Conservation (phyloP, 768 basidiomycete genomes). For the Pulveroboletus sp. region DNA sequence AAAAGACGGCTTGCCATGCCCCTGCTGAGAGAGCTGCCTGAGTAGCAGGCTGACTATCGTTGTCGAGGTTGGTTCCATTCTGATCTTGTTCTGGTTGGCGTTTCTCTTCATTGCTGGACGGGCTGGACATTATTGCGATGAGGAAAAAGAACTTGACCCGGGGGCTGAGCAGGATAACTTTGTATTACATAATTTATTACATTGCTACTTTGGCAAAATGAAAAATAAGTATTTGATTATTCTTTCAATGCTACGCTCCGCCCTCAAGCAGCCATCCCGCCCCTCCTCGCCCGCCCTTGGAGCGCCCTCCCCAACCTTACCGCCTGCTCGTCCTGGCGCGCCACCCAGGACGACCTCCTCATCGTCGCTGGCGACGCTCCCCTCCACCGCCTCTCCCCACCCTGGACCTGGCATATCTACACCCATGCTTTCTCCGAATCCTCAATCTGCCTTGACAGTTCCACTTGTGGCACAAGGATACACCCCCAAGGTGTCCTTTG, state of each 20-base stretch:
- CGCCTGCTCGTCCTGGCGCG: slow-evolving; percentile 16
- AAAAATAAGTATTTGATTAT: slow-evolving; percentile 11
- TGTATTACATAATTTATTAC: neutral
- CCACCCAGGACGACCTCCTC: slow-evolving; percentile 16
- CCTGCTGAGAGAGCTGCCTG: slow-evolving; percentile 21
- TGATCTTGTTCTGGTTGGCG: neutral
- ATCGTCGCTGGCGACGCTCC: slow-evolving; percentile 14
- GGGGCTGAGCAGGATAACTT: neutral
- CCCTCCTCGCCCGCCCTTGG: slow-evolving; percentile 18
- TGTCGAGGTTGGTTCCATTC: slow-evolving; percentile 2
- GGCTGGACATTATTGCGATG: slow-evolving; percentile 14
- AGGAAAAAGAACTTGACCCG: no score
- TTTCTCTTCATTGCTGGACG: slow-evolving; percentile 8
- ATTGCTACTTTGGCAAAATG: neutral
- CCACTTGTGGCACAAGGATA: slow-evolving; percentile 32
- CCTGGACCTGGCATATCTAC: slow-evolving; percentile 12
- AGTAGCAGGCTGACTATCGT: slow-evolving; percentile 3
- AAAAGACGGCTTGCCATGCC: slow-evolving; percentile 81
- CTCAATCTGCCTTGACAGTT: slow-evolving; percentile 12
- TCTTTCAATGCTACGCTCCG: slow-evolving; percentile 43
- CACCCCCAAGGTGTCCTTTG: slow-evolving; percentile 65
- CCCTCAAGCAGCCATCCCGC: slow-evolving; percentile 46
- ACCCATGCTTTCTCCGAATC: slow-evolving; percentile 17
- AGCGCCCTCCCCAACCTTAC: slow-evolving; percentile 21
- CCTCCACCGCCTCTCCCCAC: slow-evolving; percentile 21